A percentile compares a stretch with the other conserved stretches of the same genome.
Evolutionary conservation across 352 stramenopile species (phyloP).

Genomic region (Phytophthora pluvialis): DNA sequence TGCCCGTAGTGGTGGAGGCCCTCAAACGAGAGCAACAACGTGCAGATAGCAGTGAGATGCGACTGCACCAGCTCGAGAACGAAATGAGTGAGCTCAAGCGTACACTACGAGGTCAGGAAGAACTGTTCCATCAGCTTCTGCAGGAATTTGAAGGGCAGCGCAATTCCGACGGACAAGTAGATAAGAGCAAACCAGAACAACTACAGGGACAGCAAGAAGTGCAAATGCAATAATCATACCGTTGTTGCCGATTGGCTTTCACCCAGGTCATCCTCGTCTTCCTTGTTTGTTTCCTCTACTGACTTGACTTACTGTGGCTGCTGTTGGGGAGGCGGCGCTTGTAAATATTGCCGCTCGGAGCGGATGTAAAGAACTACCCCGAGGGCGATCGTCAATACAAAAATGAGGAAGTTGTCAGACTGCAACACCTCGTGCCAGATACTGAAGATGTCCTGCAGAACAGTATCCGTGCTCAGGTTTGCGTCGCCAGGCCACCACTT

Average conservation of each 20-base stretch:
- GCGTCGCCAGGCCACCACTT: constrained; percentile 42
- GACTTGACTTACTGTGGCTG: constrained; percentile 26
- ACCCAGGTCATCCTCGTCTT: constrained; percentile 12
- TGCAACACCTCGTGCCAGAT: constrained; percentile 54
- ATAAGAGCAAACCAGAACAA: constrained; percentile 1
- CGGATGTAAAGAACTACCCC: constrained; percentile 79
- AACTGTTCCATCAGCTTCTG: constrained; percentile 21
- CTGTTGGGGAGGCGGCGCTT: constrained; percentile 34
- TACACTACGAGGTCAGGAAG: constrained; percentile 22
- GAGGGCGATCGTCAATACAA: constrained; percentile 64
- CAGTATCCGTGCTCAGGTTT: constrained; percentile 15
- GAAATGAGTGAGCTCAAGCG: constrained; percentile 26
- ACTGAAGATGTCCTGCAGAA: constrained; percentile 19
- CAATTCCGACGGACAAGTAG: background rate
- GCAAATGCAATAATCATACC: constrained; percentile 45
- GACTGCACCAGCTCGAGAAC: constrained; percentile 21
- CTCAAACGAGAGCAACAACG: constrained; percentile 59
- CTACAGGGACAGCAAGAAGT: constrained; percentile 3
- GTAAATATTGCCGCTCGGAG: constrained; percentile 69
- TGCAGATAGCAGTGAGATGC: constrained; percentile 20
- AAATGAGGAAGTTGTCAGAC: constrained; percentile 75
- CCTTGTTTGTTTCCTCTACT: constrained; percentile 20
- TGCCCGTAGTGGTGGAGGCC: constrained; percentile 83
- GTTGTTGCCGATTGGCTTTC: constrained; percentile 17
- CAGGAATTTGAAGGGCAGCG: constrained; percentile 1